A percentile compares a stretch with the other conserved stretches of the same genome.
Evolutionary conservation across 2,329 filamentous ascomycete genomes (phyloP).

Genomic region (Hypoxylon rubiginosum): DNA sequence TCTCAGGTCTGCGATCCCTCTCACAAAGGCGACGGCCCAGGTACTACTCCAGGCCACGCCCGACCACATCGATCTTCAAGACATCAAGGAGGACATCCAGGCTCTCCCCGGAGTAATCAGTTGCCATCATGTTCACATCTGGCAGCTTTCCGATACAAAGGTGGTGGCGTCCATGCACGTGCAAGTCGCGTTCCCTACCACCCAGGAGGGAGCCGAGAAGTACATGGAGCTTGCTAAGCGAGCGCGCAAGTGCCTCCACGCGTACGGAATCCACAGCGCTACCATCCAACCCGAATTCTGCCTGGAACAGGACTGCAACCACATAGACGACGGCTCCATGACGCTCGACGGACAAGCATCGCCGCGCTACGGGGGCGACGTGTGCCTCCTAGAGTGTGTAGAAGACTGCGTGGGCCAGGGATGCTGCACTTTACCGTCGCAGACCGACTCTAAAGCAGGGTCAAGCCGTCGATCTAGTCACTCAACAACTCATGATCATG

Average conservation of each 20-base stretch:
- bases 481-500: constrained; percentile 49
- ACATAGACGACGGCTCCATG: constrained; percentile 51
- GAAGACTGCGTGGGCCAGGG: constrained; percentile 62
- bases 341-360: constrained; percentile 46
- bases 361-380: constrained; percentile 43
- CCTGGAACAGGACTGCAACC: constrained; percentile 62
- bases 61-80: constrained; percentile 85
- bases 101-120: constrained; percentile 85
- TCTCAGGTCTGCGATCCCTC: constrained; percentile 79
- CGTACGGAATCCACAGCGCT: constrained; percentile 94
- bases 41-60: constrained; percentile 96
- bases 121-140: constrained; percentile 97
- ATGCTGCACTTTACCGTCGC: constrained; percentile 56
- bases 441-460: constrained; percentile 48
- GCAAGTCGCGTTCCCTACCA: constrained; percentile 90
- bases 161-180: constrained; percentile 94
- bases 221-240: constrained; percentile 93
- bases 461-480: constrained; percentile 53
- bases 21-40: constrained; percentile 83
- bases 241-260: constrained; percentile 90
- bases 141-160: constrained; percentile 97
- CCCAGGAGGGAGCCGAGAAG: constrained; percentile 79
- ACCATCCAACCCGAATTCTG: constrained; percentile 97
- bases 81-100: constrained; percentile 93
- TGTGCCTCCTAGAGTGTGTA: constrained; percentile 67